Evolutionary conservation across 805 yeast species (phyloP).

Genomic region (Spathaspora arborariae): DNA sequence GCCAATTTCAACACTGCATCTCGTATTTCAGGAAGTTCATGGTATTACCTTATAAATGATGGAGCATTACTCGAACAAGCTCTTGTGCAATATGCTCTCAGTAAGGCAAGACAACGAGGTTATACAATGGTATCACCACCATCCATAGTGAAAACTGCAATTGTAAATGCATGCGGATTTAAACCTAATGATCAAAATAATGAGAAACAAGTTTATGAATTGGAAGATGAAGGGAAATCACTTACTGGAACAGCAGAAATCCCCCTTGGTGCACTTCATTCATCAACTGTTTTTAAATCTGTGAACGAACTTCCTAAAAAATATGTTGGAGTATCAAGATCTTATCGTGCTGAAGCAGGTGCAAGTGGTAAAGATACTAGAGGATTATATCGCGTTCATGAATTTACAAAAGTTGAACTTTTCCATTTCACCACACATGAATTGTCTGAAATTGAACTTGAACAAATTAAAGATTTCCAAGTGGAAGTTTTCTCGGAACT

Average conservation of each 20-base stretch:
- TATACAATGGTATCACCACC: conserved; percentile 80
- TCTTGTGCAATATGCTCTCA: conserved; percentile 71
- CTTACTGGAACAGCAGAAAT: conserved; percentile 95
- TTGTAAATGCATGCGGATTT: conserved; percentile 89
- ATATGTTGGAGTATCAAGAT: conserved; percentile 76
- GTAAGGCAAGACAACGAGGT: conserved; percentile 61
- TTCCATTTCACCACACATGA: conserved; percentile 65
- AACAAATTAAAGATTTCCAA: conserved; percentile 62
- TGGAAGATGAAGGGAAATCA: conserved; percentile 54
- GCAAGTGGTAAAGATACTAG: conserved; percentile 90
- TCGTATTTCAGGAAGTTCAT: conserved; percentile 74
- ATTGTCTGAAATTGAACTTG: conserved; percentile 49
- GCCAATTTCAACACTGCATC: conserved; percentile 74
- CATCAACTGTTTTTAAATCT: conserved; percentile 44
- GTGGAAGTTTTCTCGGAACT: conserved; percentile 56
- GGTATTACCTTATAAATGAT: conserved; percentile 80
- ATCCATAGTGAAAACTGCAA: conserved; percentile 71
- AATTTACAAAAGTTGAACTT: conserved; percentile 90
- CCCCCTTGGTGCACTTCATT: conserved; percentile 78
- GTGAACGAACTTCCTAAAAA: conserved; percentile 47
- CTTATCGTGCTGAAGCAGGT: conserved; percentile 96
- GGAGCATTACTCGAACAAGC: conserved; percentile 92
- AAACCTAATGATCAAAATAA: conserved; percentile 85
- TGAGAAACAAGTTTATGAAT: conserved; percentile 78
- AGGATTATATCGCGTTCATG: conserved; percentile 93